Base-by-base conservation (phyloP, 1,284 basidiomycete species). In the Tilletia indica region DNA sequence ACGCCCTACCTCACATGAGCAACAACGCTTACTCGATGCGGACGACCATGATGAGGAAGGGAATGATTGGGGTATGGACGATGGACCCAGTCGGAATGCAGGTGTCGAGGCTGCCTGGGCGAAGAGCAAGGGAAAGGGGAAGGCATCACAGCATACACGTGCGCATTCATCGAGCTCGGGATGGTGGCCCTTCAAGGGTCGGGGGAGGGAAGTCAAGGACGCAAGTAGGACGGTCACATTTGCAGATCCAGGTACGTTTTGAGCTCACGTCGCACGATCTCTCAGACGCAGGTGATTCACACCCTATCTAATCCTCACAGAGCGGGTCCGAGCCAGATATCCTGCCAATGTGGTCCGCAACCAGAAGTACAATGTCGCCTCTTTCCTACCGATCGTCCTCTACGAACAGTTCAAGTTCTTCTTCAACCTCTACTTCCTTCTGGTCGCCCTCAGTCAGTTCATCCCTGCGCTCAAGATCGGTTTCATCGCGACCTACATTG, bases 351-450 rank as follows among this genome's bases (percentile, higher is more conserved):
- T 92, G 45, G 92, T 98, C 56, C 91, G 93, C 77, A 99, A 99
- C 82, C 96, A 98, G 85, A 99, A 99, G 86, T 99, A 99, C 88
- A 97, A 94, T 82, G 86, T 93, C 68, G 88, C 94, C 85, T 93
- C 93, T 9, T 99, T 99, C 87, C 88, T 99, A 3, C 96, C 96
- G 0, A 89, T 97, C 74, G 95, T 99, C 58, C 90, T 99, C 84
- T 99, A 98, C 85, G 95, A 98, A 85, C 97, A 99, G 85, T 99
- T 99, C 91, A 99, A 98, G 86, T 98, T 97, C 88, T 99, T 99
- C 88, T 99, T 97, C 90, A 99, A 99, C 85, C 89, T 99, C 14
- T 99, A 99, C 86, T 99, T 99, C 83, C 89, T 99, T 3, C 90
- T 98, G 14, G 97, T 99, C 16, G 96, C 97, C 0, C 87, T 99